Conservation (phyloP, 2,329 filamentous ascomycete species). For the Emericellopsis cladophorae region DNA sequence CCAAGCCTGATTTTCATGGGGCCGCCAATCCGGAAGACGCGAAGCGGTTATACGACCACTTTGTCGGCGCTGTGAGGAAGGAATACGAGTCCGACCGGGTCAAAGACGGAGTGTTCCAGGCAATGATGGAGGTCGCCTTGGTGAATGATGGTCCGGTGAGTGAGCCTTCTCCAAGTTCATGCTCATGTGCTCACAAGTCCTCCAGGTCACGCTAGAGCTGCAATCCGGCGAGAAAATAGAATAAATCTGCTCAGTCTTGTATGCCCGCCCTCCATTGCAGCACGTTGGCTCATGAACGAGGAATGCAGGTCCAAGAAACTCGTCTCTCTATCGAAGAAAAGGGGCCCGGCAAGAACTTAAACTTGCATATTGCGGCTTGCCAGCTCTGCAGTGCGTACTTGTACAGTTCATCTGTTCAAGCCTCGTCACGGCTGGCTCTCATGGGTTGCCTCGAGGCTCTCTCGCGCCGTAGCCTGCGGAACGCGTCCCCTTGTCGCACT, state of each 20-base stretch:
- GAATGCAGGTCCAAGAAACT: too few species aligned
- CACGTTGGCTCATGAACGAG: too few species aligned
- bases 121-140: conserved; percentile 95
- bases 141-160: conserved; percentile 71
- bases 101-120: conserved; percentile 93
- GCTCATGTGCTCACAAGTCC: background rate
- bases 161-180: conserved; percentile 1
- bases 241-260: background rate
- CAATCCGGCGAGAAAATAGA: conserved; percentile 3
- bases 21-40: conserved; percentile 71
- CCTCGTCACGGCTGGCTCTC: too few species aligned
- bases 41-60: conserved; percentile 69
- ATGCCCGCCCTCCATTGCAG: too few species aligned
- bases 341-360: too few species aligned
- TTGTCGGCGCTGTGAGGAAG: conserved; percentile 63
- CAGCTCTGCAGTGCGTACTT: too few species aligned
- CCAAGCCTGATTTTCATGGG: conserved; percentile 88
- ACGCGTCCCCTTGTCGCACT: too few species aligned
- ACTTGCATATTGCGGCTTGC: too few species aligned
- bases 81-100: conserved; percentile 64
- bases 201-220: conserved; percentile 6
- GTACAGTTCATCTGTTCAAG: too few species aligned
- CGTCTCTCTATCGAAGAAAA: too few species aligned
- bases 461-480: too few species aligned
- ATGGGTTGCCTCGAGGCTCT: too few species aligned